Conservation (phyloP, 768 basidiomycete genomes). For the Pleurotus tuber-regium region DNA sequence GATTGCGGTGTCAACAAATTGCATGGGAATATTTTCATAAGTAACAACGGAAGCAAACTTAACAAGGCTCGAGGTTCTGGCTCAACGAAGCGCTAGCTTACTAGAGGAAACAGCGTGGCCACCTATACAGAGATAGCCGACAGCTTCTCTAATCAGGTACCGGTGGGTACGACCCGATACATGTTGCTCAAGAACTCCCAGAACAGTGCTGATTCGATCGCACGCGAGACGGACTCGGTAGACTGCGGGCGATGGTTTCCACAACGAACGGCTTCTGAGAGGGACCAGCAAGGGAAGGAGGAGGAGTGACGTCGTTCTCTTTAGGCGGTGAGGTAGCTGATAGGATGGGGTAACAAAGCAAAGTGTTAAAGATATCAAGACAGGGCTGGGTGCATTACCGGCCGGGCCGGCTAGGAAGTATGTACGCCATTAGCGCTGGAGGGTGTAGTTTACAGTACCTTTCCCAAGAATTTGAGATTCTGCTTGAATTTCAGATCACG, state of each 20-base stretch:
- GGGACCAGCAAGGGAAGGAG: neutral
- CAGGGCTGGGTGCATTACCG: neutral
- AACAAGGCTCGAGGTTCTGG: neutral
- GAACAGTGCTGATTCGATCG: neutral
- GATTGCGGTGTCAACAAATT: neutral
- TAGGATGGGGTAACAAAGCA: neutral
- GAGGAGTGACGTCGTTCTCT: neutral
- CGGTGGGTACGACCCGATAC: conserved; percentile 4
- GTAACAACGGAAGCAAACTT: neutral
- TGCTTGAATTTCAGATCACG: no score
- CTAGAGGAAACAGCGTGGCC: neutral
- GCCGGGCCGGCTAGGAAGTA: neutral
- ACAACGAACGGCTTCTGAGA: neutral
- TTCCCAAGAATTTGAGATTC: no score
- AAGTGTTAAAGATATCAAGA: neutral
- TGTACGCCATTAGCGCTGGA: no score
- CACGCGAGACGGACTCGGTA: conserved; percentile 3
- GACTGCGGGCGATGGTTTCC: neutral
- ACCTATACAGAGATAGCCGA: neutral
- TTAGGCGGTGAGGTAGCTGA: neutral
- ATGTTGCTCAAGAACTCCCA: conserved; percentile 1
- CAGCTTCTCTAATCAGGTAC: conserved; percentile 5
- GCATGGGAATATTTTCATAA: neutral
- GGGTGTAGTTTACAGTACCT: no score
- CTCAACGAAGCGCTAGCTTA: neutral